These are phyloP conservation scores for Backusella circina DNA, from an alignment of 192 early-diverging fungal species.

Conservation along the genomic window DNA sequence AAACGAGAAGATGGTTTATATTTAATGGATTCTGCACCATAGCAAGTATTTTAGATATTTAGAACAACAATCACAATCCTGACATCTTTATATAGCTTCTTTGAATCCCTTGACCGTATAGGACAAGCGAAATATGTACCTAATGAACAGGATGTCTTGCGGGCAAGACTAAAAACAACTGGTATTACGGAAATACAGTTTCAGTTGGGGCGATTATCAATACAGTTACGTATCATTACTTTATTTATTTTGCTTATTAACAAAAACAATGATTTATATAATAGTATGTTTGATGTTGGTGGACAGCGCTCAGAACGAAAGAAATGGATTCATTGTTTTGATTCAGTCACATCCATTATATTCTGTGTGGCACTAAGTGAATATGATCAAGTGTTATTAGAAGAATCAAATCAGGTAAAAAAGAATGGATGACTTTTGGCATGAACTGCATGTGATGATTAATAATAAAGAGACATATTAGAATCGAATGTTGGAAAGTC, in stretches of 20 bases:
- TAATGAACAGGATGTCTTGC: conserved; percentile 91
- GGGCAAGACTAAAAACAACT: conserved; percentile 94
- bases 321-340: conserved; percentile 78
- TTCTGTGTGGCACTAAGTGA: conserved; percentile 83
- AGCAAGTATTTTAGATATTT: conserved; percentile 46
- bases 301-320: conserved; percentile 68
- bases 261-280: background rate
- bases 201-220: conserved; percentile 83
- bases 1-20: conserved; percentile 66
- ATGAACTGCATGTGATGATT: background rate
- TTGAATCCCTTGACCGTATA: conserved; percentile 87
- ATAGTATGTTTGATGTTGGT: conserved; percentile 73
- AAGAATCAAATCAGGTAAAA: conserved; percentile 54
- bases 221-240: conserved; percentile 53
- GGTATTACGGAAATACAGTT: conserved; percentile 96
- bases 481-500: conserved; percentile 81
- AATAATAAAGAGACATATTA: conserved; percentile 24
- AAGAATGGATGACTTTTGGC: background rate
- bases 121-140: conserved; percentile 83
- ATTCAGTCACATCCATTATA: conserved; percentile 76
- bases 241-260: background rate
- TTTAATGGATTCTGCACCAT: conserved; percentile 76
- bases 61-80: background rate
- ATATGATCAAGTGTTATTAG: conserved; percentile 81
- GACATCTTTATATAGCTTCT: conserved; percentile 61